Conservation (phyloP, 495 filamentous ascomycete genomes). For the Penicillium odoratum region DNA sequence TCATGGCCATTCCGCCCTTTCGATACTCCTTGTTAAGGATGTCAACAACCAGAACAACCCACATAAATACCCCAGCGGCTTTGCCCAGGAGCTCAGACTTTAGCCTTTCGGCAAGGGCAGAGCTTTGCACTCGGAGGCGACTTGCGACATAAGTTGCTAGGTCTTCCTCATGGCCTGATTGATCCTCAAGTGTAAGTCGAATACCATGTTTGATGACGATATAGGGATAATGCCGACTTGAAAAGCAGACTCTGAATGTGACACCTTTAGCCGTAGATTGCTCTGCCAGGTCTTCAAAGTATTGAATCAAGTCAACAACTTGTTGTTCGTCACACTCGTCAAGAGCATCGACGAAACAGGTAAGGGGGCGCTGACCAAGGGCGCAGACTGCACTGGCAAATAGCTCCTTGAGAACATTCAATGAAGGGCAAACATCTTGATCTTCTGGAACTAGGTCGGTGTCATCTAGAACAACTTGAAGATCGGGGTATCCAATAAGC, state of each 20-base stretch:
- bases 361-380: constrained; percentile 25
- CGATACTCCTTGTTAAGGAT: constrained; percentile 44
- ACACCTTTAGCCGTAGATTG: constrained; percentile 13
- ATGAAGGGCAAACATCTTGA: constrained; percentile 10
- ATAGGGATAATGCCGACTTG: constrained; percentile 53
- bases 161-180: constrained; percentile 31
- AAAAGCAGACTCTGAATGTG: constrained; percentile 40
- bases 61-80: constrained; percentile 49
- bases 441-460: constrained; percentile 4
- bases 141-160: constrained; percentile 23
- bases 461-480: constrained; percentile 28
- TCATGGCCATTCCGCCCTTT: constrained; percentile 16
- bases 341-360: constrained; percentile 42
- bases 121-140: constrained; percentile 22
- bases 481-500: constrained; percentile 27
- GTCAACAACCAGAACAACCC: constrained; percentile 46
- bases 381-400: constrained; percentile 18
- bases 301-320: constrained; percentile 37
- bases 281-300: constrained; percentile 37
- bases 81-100: constrained; percentile 35
- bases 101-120: constrained; percentile 14
- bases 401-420: constrained; percentile 23
- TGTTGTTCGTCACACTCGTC: constrained; percentile 42
- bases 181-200: constrained; percentile 27
- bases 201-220: constrained; percentile 38